Base-by-base conservation (phyloP, 148 eudicot species). In the Agrostemma githago region DNA sequence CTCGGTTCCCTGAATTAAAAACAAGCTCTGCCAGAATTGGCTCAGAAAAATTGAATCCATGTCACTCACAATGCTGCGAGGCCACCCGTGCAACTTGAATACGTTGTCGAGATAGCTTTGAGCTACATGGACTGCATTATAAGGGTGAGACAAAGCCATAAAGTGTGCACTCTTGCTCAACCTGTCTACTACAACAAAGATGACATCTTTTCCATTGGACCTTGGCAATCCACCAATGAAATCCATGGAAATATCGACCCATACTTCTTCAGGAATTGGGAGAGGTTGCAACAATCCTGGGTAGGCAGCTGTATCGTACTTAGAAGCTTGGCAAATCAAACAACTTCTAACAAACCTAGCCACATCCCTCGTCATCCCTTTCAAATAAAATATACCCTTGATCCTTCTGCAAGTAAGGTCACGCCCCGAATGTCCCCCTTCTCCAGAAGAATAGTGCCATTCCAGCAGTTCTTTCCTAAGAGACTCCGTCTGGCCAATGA, bases 361-460 rank as follows among this genome's bases (percentile, higher is more conserved):
- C 3, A 57, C 5, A 5, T 57, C 61, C 19, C 15, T 57, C 2
- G 5, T 1, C 61, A 57, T 57, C 3, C 61, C 3, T 3, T 57
- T 57, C 19, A 0, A 57, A 43, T 15, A 15, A 15, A 57, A 57
- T 2, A 57, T 14, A 3, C 6, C 0, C 5, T 68, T 69, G 14
- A 12, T 16, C 51, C 48, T 69, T 20, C 16, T 48, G 0, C 26
- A 41, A 3, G 76, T 81, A 11, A 54, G 38, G 19, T 41, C 62
- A 9, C 37, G 43, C 5, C 74, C 77, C 0, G 77, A 76, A 59
- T 81, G 77, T 0, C 77, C 77, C 2, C 48, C 64, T 3, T 15
- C 16, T 0, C 68, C 46, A 3, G 70, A 59, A 3, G 38, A 44
- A 44, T 80, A 73, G 2, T 8, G 6, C 74, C 48, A 38, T 3